Conservation (phyloP, 352 stramenopile genomes). For the Phytophthora capsici region DNA sequence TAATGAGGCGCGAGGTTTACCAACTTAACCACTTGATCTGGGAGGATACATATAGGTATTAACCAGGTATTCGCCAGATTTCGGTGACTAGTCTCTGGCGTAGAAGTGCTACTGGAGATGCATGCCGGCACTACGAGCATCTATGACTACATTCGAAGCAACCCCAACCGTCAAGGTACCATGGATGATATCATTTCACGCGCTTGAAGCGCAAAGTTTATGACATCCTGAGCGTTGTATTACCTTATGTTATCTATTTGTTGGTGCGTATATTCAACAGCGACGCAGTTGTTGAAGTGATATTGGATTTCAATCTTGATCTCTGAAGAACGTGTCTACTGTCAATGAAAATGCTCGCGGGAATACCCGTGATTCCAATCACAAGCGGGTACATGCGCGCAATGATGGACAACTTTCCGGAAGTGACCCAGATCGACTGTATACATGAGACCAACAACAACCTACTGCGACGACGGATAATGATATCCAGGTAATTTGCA, state of each 20-base stretch:
- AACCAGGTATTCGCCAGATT: conserved; percentile 29
- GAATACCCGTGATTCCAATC: conserved; percentile 12
- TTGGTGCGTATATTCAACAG: neutral
- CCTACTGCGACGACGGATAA: too few relatives aligned
- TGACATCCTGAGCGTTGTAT: too few relatives aligned
- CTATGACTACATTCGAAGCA: conserved; percentile 16
- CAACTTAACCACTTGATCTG: conserved; percentile 6
- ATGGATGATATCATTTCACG: conserved; percentile 8
- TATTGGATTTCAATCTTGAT: conserved; percentile 14
- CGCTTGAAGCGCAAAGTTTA: too few relatives aligned
- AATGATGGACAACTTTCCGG: too few relatives aligned
- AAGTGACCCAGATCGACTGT: conserved; percentile 15
- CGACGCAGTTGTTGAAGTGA: conserved; percentile 8
- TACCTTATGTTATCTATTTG: too few relatives aligned
- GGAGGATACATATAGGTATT: conserved; percentile 10
- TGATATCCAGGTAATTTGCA: too few relatives aligned
- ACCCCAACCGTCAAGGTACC: conserved; percentile 6
- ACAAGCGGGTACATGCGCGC: conserved; percentile 5
- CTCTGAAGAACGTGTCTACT: neutral
- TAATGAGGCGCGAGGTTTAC: conserved; percentile 8
- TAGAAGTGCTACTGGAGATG: too few relatives aligned
- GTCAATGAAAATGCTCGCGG: conserved; percentile 11
- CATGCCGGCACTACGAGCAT: conserved; percentile 8
- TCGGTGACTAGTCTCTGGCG: conserved; percentile 1
- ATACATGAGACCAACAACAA: conserved; percentile 27